These are phyloP conservation scores for Cytospora mali DNA, from an alignment of 2,329 filamentous ascomycete species.

Conservation along the genomic window DNA sequence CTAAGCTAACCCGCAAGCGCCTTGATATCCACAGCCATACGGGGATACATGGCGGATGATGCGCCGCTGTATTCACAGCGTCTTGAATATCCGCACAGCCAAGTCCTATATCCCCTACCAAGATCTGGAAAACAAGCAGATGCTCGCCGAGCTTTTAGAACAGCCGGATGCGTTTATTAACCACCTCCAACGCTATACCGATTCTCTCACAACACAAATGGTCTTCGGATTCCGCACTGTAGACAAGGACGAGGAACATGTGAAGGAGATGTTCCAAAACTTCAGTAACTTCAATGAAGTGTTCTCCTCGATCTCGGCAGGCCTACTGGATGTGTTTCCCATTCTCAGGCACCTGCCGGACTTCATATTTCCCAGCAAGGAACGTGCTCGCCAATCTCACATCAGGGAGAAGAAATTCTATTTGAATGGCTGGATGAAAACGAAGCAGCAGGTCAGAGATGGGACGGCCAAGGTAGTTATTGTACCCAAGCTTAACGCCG, in stretches of 20 bases:
- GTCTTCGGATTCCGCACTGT: slow-evolving; percentile 49
- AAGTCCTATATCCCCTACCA: slow-evolving; percentile 36
- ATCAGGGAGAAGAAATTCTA: slow-evolving; percentile 45
- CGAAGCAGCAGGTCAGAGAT: slow-evolving; percentile 39
- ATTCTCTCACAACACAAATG: slow-evolving; percentile 52
- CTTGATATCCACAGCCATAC: not conserved
- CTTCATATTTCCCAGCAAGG: slow-evolving; percentile 39
- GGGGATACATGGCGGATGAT: not conserved
- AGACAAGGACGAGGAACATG: slow-evolving; percentile 43
- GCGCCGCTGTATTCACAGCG: not conserved
- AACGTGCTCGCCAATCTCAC: slow-evolving; percentile 46
- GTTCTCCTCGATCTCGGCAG: slow-evolving; percentile 34
- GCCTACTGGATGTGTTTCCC: slow-evolving; percentile 47
- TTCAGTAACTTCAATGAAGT: not conserved
- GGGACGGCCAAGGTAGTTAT: slow-evolving; percentile 32
- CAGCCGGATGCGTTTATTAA: slow-evolving; percentile 45
- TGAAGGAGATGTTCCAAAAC: slow-evolving; percentile 34
- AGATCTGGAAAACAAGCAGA: slow-evolving; percentile 56
- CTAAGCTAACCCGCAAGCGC: not conserved
- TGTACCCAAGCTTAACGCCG: not conserved
- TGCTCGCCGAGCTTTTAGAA: slow-evolving; percentile 52
- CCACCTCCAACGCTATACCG: slow-evolving; percentile 51
- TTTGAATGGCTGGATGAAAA: slow-evolving; percentile 42
- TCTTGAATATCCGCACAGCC: not conserved
- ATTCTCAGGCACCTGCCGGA: slow-evolving; percentile 48